phyloP scores from a whole-genome alignment of 108 stramenopile species.

The Chaetoceros tenuissimus region DNA sequence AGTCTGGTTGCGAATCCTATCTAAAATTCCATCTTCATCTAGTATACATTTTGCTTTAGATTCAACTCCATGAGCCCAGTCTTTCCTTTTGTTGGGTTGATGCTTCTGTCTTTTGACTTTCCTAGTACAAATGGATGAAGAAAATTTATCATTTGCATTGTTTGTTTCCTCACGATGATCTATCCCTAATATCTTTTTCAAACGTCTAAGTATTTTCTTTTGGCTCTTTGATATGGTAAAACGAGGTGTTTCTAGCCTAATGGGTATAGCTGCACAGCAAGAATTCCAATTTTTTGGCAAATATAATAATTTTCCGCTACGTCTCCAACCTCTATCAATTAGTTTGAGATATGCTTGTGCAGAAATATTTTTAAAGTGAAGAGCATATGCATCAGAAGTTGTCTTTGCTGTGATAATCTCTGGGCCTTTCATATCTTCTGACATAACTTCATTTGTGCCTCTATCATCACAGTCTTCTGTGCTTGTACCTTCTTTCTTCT shows the following conservation, averaged over 20 bases:
- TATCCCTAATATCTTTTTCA: no score
- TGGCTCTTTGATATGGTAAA: constrained; percentile 58
- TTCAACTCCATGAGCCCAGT: constrained; percentile 4
- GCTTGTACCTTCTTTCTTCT: no score
- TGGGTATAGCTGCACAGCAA: constrained; percentile 77
- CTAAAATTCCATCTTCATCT: constrained; percentile 26
- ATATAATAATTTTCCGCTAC: constrained; percentile 75
- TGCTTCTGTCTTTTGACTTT: no score
- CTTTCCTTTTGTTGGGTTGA: constrained; percentile 1
- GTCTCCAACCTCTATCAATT: constrained; percentile 71
- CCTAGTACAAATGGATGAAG: constrained; percentile 7
- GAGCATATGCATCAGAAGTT: constrained; percentile 57
- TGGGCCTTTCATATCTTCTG: no score
- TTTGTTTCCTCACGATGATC: constrained; percentile 9
- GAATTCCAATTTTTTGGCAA: constrained; percentile 65
- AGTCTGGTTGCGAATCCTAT: no score
- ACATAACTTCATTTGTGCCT: no score
- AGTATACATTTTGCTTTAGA: constrained; percentile 1
- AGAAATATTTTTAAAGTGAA: constrained; percentile 43
- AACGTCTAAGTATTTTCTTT: constrained; percentile 41
- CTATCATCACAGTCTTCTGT: no score
- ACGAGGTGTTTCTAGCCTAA: constrained; percentile 47
- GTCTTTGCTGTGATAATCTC: constrained; percentile 9
- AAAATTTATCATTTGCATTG: constrained; percentile 3
- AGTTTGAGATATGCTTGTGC: constrained; percentile 49